Conservation (phyloP, 805 yeast species). For the Cyberlindnera americana region DNA sequence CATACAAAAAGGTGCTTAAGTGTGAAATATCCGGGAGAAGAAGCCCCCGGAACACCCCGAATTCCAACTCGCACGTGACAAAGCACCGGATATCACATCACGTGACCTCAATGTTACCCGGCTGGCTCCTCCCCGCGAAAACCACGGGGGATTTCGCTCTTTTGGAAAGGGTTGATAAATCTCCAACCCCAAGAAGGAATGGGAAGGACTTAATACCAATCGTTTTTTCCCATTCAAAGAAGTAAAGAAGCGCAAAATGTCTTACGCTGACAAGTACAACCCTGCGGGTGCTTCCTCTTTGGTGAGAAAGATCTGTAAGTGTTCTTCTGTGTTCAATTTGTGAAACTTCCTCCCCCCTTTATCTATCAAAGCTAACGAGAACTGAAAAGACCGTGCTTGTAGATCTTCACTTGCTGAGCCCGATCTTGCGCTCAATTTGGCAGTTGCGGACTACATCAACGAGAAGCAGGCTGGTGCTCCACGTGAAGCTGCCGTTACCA, state of each 20-base stretch:
- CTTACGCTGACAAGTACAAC: constrained; percentile 23
- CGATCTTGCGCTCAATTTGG: constrained; percentile 80
- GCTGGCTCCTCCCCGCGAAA: not conserved
- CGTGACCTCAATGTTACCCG: not conserved
- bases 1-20: no score
- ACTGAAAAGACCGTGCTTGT: constrained; percentile 82
- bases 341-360: no score
- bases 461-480: constrained; percentile 89
- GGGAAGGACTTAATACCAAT: no score
- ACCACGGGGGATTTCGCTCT: not conserved
- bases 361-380: no score
- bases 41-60: no score
- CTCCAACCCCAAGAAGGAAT: no score
- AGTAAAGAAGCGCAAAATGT: constrained; percentile 14
- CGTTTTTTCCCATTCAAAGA: no score
- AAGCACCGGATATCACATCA: no score
- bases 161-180: no score
- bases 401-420: constrained; percentile 81
- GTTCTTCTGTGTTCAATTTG: no score
- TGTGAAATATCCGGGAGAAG: no score
- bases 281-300: constrained; percentile 30
- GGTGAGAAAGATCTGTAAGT: constrained; percentile 38
- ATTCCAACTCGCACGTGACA: no score
- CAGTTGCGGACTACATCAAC: constrained; percentile 90
- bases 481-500: constrained; percentile 85